Percentiles rank a stretch among this genome's conserved stretches.
phyloP scores from a whole-genome alignment of 495 filamentous ascomycete species.

The Neurospora terricola region DNA sequence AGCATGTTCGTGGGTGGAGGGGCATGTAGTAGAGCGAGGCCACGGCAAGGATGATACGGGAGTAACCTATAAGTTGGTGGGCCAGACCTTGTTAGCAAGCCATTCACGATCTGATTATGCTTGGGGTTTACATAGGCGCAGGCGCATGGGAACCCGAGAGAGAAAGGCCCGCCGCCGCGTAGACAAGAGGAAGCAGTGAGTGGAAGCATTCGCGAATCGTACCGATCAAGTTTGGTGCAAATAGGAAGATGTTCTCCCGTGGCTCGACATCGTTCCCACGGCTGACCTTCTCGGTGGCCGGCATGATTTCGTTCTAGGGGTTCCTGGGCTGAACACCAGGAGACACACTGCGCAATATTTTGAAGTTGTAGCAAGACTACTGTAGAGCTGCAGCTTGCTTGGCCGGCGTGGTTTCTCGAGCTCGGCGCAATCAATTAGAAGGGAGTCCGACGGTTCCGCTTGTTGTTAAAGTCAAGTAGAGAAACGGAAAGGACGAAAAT shows the following conservation, averaged over 20 bases:
- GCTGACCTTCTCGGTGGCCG: background rate
- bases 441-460: background rate
- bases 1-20: conserved; percentile 89
- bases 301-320: background rate
- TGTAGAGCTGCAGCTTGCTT: background rate
- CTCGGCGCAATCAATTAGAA: background rate
- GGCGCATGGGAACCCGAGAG: background rate
- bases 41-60: conserved; percentile 76
- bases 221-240: conserved; percentile 78
- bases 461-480: background rate
- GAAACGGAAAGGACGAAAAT: background rate
- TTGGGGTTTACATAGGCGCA: background rate
- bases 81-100: conserved; percentile 1
- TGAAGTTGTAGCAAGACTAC: background rate
- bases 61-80: conserved; percentile 54
- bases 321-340: background rate
- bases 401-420: background rate
- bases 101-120: background rate
- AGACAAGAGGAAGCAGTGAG: background rate
- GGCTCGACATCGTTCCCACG: conserved; percentile 8
- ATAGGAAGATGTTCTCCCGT: conserved; percentile 73
- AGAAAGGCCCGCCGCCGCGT: background rate
- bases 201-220: conserved; percentile 2
- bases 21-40: conserved; percentile 98
- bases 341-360: background rate